Conservation (phyloP, 2,329 filamentous ascomycete species). For the Cordyceps militaris region DNA sequence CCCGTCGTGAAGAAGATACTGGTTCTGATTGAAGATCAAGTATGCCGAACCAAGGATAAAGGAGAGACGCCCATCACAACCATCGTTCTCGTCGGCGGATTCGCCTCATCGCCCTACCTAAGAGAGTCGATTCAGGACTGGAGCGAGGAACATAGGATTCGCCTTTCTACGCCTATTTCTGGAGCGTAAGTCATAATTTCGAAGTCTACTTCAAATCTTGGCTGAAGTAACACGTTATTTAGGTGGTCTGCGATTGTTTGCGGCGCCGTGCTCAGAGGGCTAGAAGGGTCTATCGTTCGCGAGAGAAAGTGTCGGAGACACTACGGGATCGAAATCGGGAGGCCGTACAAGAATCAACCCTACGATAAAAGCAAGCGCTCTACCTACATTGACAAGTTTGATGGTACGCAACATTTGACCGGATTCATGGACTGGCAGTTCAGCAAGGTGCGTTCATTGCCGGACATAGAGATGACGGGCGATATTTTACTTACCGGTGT, state of each 20-base stretch:
- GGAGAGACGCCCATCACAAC: not conserved
- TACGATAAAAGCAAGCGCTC: not conserved
- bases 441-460: not conserved
- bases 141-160: not conserved
- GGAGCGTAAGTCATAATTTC: not conserved
- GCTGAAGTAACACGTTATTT: not conserved
- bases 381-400: not conserved
- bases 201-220: not conserved
- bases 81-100: not conserved
- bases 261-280: slow-evolving; percentile 11
- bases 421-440: not conserved
- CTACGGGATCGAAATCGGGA: not conserved
- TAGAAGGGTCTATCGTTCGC: slow-evolving; percentile 11
- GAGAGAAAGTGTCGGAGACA: slow-evolving; percentile 15
- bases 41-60: not conserved
- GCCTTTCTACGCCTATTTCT: not conserved
- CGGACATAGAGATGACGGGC: not conserved
- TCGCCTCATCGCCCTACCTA: not conserved
- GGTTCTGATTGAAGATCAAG: not conserved
- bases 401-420: accelerated
- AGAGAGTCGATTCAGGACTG: not conserved
- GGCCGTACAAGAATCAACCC: not conserved
- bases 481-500: no score
- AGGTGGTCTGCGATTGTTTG: slow-evolving; percentile 14
- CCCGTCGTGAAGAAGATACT: not conserved